Evolutionary conservation across 148 eudicot species (phyloP).

Genomic region (Polygonum aviculare): DNA sequence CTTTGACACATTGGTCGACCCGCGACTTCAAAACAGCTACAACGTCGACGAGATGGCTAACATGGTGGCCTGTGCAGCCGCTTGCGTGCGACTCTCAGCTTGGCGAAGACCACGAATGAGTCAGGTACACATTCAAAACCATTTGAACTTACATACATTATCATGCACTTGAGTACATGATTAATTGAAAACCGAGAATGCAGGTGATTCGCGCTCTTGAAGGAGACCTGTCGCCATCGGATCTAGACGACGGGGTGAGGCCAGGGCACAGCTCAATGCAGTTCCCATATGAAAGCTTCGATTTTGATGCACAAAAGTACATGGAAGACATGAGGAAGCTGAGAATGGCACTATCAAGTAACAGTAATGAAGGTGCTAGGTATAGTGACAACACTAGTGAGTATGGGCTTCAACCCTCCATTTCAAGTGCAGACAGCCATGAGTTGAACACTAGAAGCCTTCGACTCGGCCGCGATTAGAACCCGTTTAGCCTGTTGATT

Average conservation of each 20-base stretch:
- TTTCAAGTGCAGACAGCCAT: conserved; percentile 26
- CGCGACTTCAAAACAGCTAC: conserved; percentile 28
- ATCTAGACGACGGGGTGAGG: conserved; percentile 32
- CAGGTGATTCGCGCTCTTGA: conserved; percentile 43
- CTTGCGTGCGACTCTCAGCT: conserved; percentile 43
- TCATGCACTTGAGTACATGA: not conserved
- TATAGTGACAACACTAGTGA: conserved; percentile 36
- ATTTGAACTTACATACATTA: not conserved
- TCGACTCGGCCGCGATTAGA: not conserved
- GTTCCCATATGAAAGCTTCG: conserved; percentile 30
- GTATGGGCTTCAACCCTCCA: conserved; percentile 32
- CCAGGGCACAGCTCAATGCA: conserved; percentile 32
- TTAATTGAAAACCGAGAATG: not conserved
- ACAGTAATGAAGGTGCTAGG: not conserved
- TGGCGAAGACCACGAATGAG: conserved; percentile 53
- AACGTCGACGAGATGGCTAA: conserved; percentile 31
- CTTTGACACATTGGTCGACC: conserved; percentile 30
- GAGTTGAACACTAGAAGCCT: conserved; percentile 9
- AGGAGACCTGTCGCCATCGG: conserved; percentile 29
- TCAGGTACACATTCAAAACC: conserved; percentile 23
- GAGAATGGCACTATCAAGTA: conserved; percentile 22
- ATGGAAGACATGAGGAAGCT: conserved; percentile 22
- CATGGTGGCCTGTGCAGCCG: conserved; percentile 59
- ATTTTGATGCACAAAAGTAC: conserved; percentile 25
- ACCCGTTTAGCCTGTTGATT: not conserved